Evolutionary conservation across 805 yeast genomes (phyloP), one percentile per base, ranked within the genome.

Genomic region (Myxozyma neglecta): DNA sequence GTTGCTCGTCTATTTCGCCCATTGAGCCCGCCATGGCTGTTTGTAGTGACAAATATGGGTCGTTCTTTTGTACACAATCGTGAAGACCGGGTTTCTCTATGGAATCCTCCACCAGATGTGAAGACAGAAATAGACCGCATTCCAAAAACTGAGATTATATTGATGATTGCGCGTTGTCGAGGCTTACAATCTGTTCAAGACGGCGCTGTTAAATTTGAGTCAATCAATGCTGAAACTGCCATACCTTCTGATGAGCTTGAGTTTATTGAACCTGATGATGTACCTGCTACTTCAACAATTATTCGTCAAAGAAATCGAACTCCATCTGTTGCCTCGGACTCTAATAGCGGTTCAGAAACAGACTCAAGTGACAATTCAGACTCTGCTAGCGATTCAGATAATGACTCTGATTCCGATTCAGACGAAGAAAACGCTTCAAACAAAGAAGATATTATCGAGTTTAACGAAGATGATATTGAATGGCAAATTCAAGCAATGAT

Each of bases 1-100:
- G 32, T 43, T 14, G 66, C 65, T 42, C 49, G 44, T 4, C 55
- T 64, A 49, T 16, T 32, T 20, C 59, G 56, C 20, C 57, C 50
- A 35, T 59, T 65, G 11, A 18, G 37, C 36, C 29, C 59, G 20
- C 73, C 71, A 3, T 83, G 85, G 85, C 42, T 59, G 2, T 59
- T 82, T n/a, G 74, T 81, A 0, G 71, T 82, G 24, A 73, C 79
- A 14, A 70, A 72, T 24, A 70, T 73, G 8, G 85, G 85, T 0
- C 58, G 74, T 2, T 77, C 80, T 60, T 81, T 77, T 68, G 81
- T 75, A 50, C 69, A 76, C 59, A 75, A 80, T 64, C 43, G 36
- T 0, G 58, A 45, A 1, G 70, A 76, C 0, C 63, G 69, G 8
- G 61, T 59, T 44, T 75, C 80, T 0, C 57, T 63, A 4, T 79